These are phyloP conservation scores for Penicillium tannophilum DNA, from an alignment of 495 filamentous ascomycete genomes.

Conservation along the genomic window DNA sequence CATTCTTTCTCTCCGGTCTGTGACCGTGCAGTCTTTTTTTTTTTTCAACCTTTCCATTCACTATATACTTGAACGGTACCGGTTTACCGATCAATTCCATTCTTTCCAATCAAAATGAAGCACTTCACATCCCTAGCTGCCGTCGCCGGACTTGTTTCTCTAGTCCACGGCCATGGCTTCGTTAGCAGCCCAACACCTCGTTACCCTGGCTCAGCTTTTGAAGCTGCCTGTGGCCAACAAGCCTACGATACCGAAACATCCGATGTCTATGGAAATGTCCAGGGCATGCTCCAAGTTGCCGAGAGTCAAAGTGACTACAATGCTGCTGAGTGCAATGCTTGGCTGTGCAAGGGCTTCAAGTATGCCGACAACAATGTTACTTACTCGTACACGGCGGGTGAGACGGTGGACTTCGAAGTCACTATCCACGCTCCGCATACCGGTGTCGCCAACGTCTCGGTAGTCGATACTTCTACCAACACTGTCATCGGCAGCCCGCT, in stretches of 20 bases:
- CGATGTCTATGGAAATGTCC: conserved; percentile 70
- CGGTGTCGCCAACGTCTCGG: conserved; percentile 68
- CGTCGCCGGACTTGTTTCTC: conserved; percentile 52
- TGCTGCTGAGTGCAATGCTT: conserved; percentile 61
- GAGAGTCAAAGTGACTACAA: conserved; percentile 59
- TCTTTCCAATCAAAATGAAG: conserved; percentile 38
- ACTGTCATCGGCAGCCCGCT: conserved; percentile 58
- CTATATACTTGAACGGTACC: conserved; percentile 31
- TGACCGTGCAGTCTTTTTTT: conserved; percentile 33
- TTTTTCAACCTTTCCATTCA: conserved; percentile 25
- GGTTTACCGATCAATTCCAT: conserved; percentile 37
- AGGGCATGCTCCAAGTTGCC: conserved; percentile 63
- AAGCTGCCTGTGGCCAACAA: conserved; percentile 62
- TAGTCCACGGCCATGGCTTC: conserved; percentile 64
- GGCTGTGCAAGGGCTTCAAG: conserved; percentile 72
- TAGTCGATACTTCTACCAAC: conserved; percentile 65
- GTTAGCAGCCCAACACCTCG: conserved; percentile 60
- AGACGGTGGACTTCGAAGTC: conserved; percentile 60
- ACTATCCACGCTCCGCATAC: conserved; percentile 65
- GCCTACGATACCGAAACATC: conserved; percentile 60
- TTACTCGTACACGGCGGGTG: conserved; percentile 59
- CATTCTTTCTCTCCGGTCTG: conserved; percentile 38
- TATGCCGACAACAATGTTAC: conserved; percentile 70
- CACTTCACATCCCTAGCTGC: conserved; percentile 32
- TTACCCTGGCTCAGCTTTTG: conserved; percentile 60